A percentile compares a stretch with the other conserved stretches of the same genome.
Conservation (phyloP, 164 flowering plant genomes). For the Liriodendron chinense region DNA sequence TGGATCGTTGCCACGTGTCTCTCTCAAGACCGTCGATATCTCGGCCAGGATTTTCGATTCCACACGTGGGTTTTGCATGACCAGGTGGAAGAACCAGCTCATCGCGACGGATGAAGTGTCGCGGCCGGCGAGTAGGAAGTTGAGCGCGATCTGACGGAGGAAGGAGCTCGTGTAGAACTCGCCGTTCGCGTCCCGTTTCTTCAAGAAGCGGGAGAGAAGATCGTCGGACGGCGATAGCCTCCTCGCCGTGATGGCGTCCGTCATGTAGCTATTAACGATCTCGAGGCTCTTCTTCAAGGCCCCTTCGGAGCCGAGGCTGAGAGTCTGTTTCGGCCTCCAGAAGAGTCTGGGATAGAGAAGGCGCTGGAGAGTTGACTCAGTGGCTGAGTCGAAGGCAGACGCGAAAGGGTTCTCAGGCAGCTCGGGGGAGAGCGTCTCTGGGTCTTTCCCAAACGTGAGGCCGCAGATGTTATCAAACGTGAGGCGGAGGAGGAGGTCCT, state of each 20-base stretch:
- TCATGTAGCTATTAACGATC: conserved; percentile 62
- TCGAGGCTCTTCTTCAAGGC: conserved; percentile 43
- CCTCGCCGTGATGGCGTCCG: conserved; percentile 50
- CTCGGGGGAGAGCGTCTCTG: conserved; percentile 65
- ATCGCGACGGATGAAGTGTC: conserved; percentile 95
- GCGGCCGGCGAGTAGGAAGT: conserved; percentile 88
- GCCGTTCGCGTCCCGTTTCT: conserved; percentile 57
- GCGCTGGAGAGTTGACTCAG: conserved; percentile 74
- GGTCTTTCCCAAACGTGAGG: conserved; percentile 83
- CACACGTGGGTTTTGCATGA: conserved; percentile 56
- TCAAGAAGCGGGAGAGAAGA: conserved; percentile 71
- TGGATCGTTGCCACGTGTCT: conserved; percentile 59
- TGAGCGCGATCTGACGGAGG: conserved; percentile 71
- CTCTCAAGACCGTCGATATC: conserved; percentile 43
- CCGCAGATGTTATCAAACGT: conserved; percentile 96
- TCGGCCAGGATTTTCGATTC: conserved; percentile 61
- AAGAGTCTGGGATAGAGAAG: conserved; percentile 63
- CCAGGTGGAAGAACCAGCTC: conserved; percentile 86
- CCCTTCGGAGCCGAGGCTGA: conserved; percentile 51
- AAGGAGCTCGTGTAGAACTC: conserved; percentile 42
- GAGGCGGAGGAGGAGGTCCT: conserved; percentile 69
- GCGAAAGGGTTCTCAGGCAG: conserved; percentile 73
- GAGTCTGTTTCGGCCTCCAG: conserved; percentile 61
- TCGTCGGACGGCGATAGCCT: conserved; percentile 68
- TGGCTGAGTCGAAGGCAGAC: conserved; percentile 75